Evolutionary conservation across 192 early-diverging fungal genomes (phyloP).

Genomic region (Coemansia sp.): DNA sequence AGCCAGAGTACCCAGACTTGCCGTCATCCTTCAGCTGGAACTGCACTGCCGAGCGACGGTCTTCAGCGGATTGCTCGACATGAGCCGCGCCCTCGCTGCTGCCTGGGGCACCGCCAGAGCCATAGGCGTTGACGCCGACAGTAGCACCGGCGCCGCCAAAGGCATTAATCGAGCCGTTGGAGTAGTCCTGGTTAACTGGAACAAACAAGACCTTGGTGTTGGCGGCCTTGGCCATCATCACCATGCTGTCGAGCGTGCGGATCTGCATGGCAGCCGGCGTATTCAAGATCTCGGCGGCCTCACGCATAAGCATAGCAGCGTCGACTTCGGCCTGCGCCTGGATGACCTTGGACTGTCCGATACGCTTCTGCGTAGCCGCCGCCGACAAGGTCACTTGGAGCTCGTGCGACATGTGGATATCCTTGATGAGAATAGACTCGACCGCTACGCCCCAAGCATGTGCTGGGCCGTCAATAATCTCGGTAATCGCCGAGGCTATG

Average conservation of each 20-base stretch:
- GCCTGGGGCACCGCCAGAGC: background rate
- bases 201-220: conserved; percentile 77
- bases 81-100: conserved; percentile 1
- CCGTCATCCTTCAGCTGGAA: conserved; percentile 12
- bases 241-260: conserved; percentile 87
- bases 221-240: conserved; percentile 69
- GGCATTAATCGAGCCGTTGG: conserved; percentile 43
- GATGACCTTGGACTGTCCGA: conserved; percentile 91
- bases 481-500: conserved; percentile 83
- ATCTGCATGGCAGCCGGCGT: conserved; percentile 85
- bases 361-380: conserved; percentile 84
- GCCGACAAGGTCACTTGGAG: conserved; percentile 84
- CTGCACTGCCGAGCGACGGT: conserved; percentile 14
- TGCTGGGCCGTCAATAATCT: conserved; percentile 82
- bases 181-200: conserved; percentile 58
- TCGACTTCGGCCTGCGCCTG: conserved; percentile 85
- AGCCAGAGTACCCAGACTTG: conserved; percentile 5
- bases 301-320: conserved; percentile 86
- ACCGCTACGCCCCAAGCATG: conserved; percentile 78
- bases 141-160: conserved; percentile 45
- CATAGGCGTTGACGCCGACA: conserved; percentile 21
- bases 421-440: conserved; percentile 85
- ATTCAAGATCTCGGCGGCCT: conserved; percentile 89
- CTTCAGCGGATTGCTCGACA: conserved; percentile 7
- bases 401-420: conserved; percentile 73